Evolutionary conservation across 192 early-diverging fungal genomes (phyloP).

Genomic region (Lobosporangium transversale): DNA sequence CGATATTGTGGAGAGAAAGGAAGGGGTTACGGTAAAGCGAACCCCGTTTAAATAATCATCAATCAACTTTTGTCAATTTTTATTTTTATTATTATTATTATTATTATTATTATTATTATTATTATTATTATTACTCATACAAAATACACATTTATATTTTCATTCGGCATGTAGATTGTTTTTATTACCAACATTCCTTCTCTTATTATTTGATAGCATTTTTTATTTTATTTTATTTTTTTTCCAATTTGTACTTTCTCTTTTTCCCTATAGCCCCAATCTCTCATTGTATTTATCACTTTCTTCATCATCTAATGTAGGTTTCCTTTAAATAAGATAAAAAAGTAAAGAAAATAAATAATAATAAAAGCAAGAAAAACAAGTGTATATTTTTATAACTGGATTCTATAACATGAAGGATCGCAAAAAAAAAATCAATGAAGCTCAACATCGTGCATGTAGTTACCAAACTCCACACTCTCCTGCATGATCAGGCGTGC

Average conservation of each 20-base stretch:
- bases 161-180: not conserved
- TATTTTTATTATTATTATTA: not conserved
- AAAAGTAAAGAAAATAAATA: not conserved
- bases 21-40: too few species aligned
- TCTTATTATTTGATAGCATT: not conserved
- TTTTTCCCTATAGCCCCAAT: not conserved
- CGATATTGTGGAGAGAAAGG: too few species aligned
- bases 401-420: too few species aligned
- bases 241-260: too few species aligned
- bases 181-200: not conserved
- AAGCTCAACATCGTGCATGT: slow-evolving; percentile 41
- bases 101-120: too few species aligned
- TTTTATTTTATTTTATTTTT: not conserved
- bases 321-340: too few species aligned
- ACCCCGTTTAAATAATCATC: too few species aligned
- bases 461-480: slow-evolving; percentile 56
- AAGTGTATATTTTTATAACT: too few species aligned
- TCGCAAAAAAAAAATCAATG: not conserved
- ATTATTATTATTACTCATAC: too few species aligned
- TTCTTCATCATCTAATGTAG: not conserved
- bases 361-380: not conserved
- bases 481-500: slow-evolving; percentile 53
- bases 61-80: too few species aligned
- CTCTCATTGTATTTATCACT: not conserved
- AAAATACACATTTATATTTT: slow-evolving; percentile 6